These are phyloP conservation scores for Lipomyces starkeyi DNA, from an alignment of 805 yeast species.

Conservation along the genomic window DNA sequence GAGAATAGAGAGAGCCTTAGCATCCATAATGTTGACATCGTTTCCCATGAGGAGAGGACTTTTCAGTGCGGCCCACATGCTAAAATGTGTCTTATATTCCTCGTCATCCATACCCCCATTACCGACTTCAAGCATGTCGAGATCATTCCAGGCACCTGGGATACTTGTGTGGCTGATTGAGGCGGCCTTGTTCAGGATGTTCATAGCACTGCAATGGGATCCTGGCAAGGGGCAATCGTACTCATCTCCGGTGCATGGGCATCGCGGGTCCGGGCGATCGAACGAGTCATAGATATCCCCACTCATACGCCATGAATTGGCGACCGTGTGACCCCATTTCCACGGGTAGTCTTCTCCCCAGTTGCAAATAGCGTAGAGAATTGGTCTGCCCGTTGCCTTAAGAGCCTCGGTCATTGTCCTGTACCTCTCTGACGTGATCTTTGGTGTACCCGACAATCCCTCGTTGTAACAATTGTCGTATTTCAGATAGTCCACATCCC, in stretches of 20 bases:
- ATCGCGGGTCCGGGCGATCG: neutral
- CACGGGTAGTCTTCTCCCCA: conserved; percentile 47
- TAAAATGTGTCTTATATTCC: conserved; percentile 44
- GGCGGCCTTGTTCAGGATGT: neutral
- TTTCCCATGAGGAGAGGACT: conserved; percentile 45
- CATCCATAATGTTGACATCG: conserved; percentile 41
- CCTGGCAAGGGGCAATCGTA: neutral
- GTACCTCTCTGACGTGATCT: neutral
- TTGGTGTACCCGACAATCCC: neutral
- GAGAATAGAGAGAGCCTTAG: conserved; percentile 39
- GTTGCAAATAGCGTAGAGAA: conserved; percentile 45
- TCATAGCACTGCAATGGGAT: neutral
- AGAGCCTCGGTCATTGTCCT: conserved; percentile 44
- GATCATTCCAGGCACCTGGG: conserved; percentile 45
- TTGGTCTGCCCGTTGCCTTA: conserved; percentile 44
- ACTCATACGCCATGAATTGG: conserved; percentile 46
- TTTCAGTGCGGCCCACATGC: conserved; percentile 47
- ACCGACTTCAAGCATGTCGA: conserved; percentile 46
- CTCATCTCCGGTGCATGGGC: neutral
- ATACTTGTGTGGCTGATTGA: neutral
- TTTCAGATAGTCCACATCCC: conserved; percentile 46
- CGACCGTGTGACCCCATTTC: conserved; percentile 45
- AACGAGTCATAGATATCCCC: conserved; percentile 40
- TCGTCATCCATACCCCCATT: conserved; percentile 44
- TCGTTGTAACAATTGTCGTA: conserved; percentile 44